Conservation (phyloP, 2,329 filamentous ascomycete genomes). For the Neofusicoccum sp. region DNA sequence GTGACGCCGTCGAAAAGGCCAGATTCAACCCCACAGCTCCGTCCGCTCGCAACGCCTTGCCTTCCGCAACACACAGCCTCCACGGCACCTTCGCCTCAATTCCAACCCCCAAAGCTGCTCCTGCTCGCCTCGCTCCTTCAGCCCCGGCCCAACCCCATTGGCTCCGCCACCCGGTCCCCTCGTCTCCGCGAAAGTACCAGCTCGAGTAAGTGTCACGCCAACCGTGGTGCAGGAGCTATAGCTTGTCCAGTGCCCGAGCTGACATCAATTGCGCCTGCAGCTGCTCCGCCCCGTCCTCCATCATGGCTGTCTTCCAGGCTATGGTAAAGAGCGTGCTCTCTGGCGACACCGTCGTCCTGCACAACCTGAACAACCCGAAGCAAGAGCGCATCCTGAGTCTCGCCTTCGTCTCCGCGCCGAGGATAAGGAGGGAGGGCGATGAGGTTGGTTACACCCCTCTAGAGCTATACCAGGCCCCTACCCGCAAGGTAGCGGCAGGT, state of each 20-base stretch:
- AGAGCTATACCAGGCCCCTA: background rate
- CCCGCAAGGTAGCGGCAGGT: background rate
- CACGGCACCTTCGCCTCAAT: constrained; percentile 5
- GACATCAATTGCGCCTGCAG: constrained; percentile 13
- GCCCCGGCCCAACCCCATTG: background rate
- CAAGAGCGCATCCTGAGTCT: constrained; percentile 87
- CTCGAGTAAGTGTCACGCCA: constrained; percentile 22
- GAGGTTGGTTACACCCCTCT: constrained; percentile 56
- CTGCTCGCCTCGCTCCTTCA: background rate
- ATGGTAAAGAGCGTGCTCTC: constrained; percentile 88
- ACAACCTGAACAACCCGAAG: constrained; percentile 76
- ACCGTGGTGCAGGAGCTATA: constrained; percentile 15
- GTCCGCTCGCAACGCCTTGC: constrained; percentile 8
- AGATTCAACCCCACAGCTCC: constrained; percentile 21
- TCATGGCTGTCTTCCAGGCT: constrained; percentile 35
- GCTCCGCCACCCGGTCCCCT: background rate
- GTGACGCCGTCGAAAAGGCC: constrained; percentile 20
- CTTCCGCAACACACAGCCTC: constrained; percentile 3
- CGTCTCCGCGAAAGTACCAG: constrained; percentile 1
- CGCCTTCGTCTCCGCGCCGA: constrained; percentile 88
- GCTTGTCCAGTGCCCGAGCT: constrained; percentile 4
- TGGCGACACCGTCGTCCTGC: constrained; percentile 86
- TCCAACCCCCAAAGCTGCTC: background rate
- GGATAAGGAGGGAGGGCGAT: constrained; percentile 84
- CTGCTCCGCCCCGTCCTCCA: constrained; percentile 1